Evolutionary conservation across 2,329 filamentous ascomycete genomes (phyloP).

Genomic region (Monosporascus ibericus): DNA sequence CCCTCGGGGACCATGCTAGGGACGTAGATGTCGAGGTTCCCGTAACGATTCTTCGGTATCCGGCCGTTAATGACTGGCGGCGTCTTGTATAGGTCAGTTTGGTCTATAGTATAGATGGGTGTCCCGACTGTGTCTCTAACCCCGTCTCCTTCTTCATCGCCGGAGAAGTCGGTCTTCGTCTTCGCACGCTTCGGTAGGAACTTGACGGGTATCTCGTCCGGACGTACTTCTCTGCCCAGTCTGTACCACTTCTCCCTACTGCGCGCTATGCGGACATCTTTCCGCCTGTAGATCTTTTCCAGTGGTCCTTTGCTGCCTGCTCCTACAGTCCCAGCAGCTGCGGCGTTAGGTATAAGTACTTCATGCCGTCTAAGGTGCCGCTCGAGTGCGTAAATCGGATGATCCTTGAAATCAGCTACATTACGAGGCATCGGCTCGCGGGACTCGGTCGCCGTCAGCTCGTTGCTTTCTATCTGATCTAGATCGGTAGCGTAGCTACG

Average conservation of each 20-base stretch:
- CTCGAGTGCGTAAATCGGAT: slow-evolving; percentile 78
- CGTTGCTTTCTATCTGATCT: slow-evolving; percentile 78
- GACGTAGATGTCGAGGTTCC: slow-evolving; percentile 91
- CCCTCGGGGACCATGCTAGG: slow-evolving; percentile 84
- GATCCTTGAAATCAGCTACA: slow-evolving; percentile 80
- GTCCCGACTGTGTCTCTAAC: slow-evolving; percentile 39
- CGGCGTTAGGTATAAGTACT: slow-evolving; percentile 65
- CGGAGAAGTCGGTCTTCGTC: slow-evolving; percentile 28
- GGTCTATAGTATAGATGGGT: slow-evolving; percentile 54
- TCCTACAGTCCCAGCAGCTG: slow-evolving; percentile 70
- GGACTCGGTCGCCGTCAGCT: slow-evolving; percentile 64
- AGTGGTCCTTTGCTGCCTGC: slow-evolving; percentile 57
- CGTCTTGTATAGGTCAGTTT: slow-evolving; percentile 68
- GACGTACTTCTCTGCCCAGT: slow-evolving; percentile 70
- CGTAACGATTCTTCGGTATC: slow-evolving; percentile 86
- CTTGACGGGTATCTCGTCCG: slow-evolving; percentile 77
- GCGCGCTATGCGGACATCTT: slow-evolving; percentile 71
- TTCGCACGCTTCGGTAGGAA: slow-evolving; percentile 50
- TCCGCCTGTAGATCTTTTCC: slow-evolving; percentile 76
- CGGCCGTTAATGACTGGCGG: slow-evolving; percentile 69
- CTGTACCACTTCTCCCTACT: slow-evolving; percentile 90
- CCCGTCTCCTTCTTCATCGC: slow-evolving; percentile 30
- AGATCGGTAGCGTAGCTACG: slow-evolving; percentile 48
- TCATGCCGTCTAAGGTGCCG: slow-evolving; percentile 79
- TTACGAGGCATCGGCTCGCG: slow-evolving; percentile 81